Evolutionary conservation across 164 flowering plant species (phyloP).

Genomic region (Cinnamomum chago): DNA sequence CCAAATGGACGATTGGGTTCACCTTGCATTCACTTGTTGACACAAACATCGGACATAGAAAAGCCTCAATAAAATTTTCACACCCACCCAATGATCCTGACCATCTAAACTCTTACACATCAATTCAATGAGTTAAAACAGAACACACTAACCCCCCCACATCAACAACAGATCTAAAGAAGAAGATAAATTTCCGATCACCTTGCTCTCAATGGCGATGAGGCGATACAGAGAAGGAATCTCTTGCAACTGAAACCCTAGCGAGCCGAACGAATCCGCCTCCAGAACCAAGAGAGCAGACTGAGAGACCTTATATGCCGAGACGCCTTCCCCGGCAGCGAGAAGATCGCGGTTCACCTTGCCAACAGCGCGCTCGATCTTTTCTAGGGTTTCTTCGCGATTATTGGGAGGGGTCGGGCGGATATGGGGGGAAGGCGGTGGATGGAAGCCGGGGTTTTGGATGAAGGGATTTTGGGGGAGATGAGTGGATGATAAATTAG

Average conservation of each 20-base stretch:
- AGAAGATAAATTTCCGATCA: conserved; percentile 9
- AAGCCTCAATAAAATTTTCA: no score
- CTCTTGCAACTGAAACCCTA: conserved; percentile 66
- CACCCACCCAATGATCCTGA: no score
- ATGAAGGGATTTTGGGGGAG: conserved; percentile 1
- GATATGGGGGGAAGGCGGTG: not conserved
- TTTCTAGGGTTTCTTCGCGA: conserved; percentile 22
- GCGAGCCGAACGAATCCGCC: conserved; percentile 59
- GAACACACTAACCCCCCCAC: no score
- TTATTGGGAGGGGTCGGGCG: not conserved
- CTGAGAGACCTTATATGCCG: conserved; percentile 59
- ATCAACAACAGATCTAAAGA: no score
- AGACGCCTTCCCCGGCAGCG: conserved; percentile 48
- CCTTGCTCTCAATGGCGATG: conserved; percentile 70
- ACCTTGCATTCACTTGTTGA: no score
- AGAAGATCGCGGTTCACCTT: conserved; percentile 41
- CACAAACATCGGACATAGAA: no score
- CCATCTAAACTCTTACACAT: no score
- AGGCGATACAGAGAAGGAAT: conserved; percentile 57
- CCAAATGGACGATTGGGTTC: no score
- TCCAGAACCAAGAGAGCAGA: conserved; percentile 37
- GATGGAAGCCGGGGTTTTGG: not conserved
- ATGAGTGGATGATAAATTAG: not conserved
- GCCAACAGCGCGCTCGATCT: conserved; percentile 39
- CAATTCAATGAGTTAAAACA: no score